These are phyloP conservation scores for Ananas comosus DNA, from an alignment of 176 grass and related monocot species.

Conservation along the genomic window DNA sequence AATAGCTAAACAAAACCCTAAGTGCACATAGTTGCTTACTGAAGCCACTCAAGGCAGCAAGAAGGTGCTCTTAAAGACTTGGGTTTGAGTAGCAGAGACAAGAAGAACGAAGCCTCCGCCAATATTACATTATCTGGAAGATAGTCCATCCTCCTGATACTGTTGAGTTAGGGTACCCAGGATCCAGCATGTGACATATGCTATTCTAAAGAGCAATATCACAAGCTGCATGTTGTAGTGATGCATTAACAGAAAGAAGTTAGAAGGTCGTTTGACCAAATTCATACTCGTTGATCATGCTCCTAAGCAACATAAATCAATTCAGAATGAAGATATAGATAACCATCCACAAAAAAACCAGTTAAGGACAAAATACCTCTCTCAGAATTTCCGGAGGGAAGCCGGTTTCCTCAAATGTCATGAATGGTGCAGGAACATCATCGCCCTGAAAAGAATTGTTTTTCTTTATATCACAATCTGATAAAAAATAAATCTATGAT, in stretches of 20 bases:
- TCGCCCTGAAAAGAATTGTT: constrained; percentile 44
- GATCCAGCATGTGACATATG: constrained; percentile 32
- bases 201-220: constrained; percentile 21
- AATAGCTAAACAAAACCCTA: constrained; percentile 45
- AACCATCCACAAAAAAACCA: background rate
- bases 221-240: background rate
- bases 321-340: background rate
- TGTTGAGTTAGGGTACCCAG: constrained; percentile 32
- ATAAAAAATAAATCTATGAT: constrained; percentile 24
- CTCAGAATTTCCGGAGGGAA: constrained; percentile 91
- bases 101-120: constrained; percentile 70
- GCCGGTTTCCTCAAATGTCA: constrained; percentile 94
- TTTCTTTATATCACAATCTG: background rate
- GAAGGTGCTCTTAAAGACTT: constrained; percentile 52
- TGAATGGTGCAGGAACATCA: constrained; percentile 90
- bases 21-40: constrained; percentile 80
- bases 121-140: constrained; percentile 66
- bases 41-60: constrained; percentile 68
- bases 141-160: constrained; percentile 53
- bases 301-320: background rate
- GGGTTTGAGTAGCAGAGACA: constrained; percentile 63
- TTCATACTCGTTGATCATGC: background rate
- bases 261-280: background rate
- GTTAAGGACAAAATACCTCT: constrained; percentile 62
- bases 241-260: background rate